Evolutionary conservation across 805 yeast species (phyloP).

Genomic region (Metschnikowia continentalis): DNA sequence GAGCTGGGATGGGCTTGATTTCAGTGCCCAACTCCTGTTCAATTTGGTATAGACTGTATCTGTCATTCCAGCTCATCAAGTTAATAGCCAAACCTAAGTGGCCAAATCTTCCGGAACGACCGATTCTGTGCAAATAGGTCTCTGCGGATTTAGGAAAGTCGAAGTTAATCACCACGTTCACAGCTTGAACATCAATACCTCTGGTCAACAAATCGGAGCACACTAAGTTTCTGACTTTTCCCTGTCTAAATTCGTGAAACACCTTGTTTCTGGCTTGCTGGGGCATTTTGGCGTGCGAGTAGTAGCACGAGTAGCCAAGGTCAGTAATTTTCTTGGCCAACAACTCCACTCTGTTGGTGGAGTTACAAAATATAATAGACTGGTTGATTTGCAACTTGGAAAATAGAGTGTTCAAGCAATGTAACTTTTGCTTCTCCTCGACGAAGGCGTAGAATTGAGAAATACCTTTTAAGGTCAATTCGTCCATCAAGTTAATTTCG

Average conservation of each 20-base stretch:
- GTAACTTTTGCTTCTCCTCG: constrained; percentile 92
- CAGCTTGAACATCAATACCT: constrained; percentile 99
- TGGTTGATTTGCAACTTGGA: constrained; percentile 94
- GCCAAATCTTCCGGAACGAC: constrained; percentile 98
- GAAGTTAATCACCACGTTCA: constrained; percentile 94
- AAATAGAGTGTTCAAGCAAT: constrained; percentile 91
- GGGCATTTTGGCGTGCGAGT: constrained; percentile 96
- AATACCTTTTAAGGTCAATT: constrained; percentile 90
- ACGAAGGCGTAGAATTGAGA: constrained; percentile 98
- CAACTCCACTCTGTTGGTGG: constrained; percentile 92
- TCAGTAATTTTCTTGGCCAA: constrained; percentile 95
- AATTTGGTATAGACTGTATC: constrained; percentile 87
- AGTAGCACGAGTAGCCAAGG: constrained; percentile 92
- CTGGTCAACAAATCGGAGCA: constrained; percentile 96
- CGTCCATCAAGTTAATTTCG: constrained; percentile 97
- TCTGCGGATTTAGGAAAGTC: constrained; percentile 98
- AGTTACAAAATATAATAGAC: constrained; percentile 94
- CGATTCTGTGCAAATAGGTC: constrained; percentile 95
- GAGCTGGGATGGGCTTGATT: constrained; percentile 94
- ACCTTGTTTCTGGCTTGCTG: constrained; percentile 96
- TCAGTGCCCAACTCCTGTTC: constrained; percentile 98
- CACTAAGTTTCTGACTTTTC: constrained; percentile 93
- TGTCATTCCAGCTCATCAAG: constrained; percentile 93
- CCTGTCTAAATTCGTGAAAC: constrained; percentile 97
- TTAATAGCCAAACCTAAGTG: constrained; percentile 97